Conservation (phyloP, 2,329 filamentous ascomycete species). For the Macrophomina pseudophaseolina region DNA sequence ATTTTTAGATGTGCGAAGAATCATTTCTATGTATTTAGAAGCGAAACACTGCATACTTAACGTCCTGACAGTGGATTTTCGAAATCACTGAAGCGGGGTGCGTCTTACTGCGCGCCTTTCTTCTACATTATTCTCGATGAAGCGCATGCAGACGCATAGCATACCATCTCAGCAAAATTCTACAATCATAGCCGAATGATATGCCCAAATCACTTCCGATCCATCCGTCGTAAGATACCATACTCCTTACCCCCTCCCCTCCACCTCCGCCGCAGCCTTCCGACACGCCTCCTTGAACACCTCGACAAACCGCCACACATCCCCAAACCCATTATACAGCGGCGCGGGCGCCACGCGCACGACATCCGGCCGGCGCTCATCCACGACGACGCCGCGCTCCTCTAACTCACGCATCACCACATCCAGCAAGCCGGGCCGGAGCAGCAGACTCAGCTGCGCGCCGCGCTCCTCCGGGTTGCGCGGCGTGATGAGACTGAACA, state of each 20-base stretch:
- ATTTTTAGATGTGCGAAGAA: no score
- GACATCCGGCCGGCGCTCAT: constrained; percentile 85
- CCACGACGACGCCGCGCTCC: constrained; percentile 73
- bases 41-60: no score
- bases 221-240: no score
- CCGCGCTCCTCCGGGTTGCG: constrained; percentile 70
- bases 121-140: no score
- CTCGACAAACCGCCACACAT: constrained; percentile 65
- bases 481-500: constrained; percentile 70
- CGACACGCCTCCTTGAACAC: constrained; percentile 26
- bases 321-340: constrained; percentile 79
- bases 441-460: constrained; percentile 76
- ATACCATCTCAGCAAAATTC: no score
- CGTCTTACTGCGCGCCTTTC: no score
- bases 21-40: no score
- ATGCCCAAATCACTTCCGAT: no score
- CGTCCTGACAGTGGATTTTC: no score
- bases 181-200: no score
- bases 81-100: no score
- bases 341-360: constrained; percentile 83
- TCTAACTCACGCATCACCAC: constrained; percentile 67
- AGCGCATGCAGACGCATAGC: no score
- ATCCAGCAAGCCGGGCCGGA: constrained; percentile 74
- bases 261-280: neutral
- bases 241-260: neutral